Conservation (phyloP, 129 eudicot species). For the Ambrosia artemisiifolia region DNA sequence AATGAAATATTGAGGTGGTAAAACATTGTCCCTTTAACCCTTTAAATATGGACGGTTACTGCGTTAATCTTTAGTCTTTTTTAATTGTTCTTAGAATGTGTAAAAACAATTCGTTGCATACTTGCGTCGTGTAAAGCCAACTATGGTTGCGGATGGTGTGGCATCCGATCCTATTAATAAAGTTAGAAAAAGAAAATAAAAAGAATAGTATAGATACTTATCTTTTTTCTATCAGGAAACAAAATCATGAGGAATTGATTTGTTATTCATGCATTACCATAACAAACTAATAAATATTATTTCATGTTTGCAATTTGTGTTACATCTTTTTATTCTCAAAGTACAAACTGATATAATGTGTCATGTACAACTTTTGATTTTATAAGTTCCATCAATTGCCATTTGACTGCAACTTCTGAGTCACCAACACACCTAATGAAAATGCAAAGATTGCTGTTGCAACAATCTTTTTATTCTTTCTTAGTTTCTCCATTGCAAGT, state of each 20-base stretch:
- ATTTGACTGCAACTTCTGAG: slow-evolving; percentile 49
- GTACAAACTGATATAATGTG: neutral
- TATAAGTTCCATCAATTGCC: slow-evolving; percentile 5
- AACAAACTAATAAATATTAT: slow-evolving; percentile 2
- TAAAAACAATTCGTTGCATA: neutral
- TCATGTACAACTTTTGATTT: neutral
- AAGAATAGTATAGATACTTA: slow-evolving; percentile 5
- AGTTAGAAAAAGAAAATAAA: neutral
- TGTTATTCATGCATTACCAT: neutral
- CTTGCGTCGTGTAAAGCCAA: neutral
- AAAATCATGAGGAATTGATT: slow-evolving; percentile 2
- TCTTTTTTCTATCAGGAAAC: neutral
- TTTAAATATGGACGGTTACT: neutral
- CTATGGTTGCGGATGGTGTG: neutral
- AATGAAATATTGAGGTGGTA: neutral
- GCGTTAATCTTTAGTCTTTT: neutral
- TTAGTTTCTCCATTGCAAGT: slow-evolving; percentile 34
- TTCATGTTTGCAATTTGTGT: neutral
- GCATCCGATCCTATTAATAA: slow-evolving; percentile 4
- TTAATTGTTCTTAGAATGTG: neutral
- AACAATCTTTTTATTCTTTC: slow-evolving; percentile 42
- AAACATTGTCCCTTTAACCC: neutral
- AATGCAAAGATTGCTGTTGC: slow-evolving; percentile 54
- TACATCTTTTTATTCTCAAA: slow-evolving; percentile 4
- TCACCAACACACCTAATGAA: slow-evolving; percentile 53